phyloP scores from a whole-genome alignment of 345 rosid species.

The Populus nigra region DNA sequence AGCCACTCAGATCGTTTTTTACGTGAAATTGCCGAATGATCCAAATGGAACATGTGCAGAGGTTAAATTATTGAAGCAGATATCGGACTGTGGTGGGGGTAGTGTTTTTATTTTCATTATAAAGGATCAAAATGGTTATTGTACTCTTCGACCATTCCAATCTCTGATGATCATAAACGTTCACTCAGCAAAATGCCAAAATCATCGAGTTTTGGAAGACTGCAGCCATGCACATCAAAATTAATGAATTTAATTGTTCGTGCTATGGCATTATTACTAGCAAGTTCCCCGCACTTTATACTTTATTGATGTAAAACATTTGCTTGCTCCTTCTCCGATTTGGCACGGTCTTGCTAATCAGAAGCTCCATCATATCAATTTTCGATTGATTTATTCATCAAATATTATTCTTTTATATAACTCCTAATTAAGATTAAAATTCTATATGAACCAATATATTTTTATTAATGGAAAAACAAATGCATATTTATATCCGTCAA shows the following conservation, averaged over 20 bases:
- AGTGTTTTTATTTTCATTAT: not conserved
- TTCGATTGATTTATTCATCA: too few relatives aligned
- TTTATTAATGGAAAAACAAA: too few relatives aligned
- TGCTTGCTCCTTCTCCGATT: too few relatives aligned
- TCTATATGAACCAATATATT: too few relatives aligned
- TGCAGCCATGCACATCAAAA: not conserved
- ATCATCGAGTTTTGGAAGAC: not conserved
- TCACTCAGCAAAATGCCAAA: not conserved
- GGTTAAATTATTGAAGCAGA: not conserved
- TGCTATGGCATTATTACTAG: not conserved
- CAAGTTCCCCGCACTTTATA: too few relatives aligned
- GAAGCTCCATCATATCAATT: too few relatives aligned
- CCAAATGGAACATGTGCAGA: not conserved
- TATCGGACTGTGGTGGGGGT: not conserved
- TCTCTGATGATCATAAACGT: not conserved
- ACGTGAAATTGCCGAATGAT: not conserved
- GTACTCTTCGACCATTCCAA: not conserved
- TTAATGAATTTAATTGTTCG: not conserved
- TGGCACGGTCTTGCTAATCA: too few relatives aligned
- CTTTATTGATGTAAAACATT: too few relatives aligned
- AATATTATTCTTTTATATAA: too few relatives aligned
- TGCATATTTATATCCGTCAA: too few relatives aligned
- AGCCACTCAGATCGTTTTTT: not conserved
- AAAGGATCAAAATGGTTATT: not conserved
- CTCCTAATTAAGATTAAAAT: too few relatives aligned